A percentile compares a stretch with the other conserved stretches of the same genome.
These are phyloP conservation scores for Phalaenopsis hybrid DNA, from an alignment of 116 monocot genomes.

Conservation along the genomic window DNA sequence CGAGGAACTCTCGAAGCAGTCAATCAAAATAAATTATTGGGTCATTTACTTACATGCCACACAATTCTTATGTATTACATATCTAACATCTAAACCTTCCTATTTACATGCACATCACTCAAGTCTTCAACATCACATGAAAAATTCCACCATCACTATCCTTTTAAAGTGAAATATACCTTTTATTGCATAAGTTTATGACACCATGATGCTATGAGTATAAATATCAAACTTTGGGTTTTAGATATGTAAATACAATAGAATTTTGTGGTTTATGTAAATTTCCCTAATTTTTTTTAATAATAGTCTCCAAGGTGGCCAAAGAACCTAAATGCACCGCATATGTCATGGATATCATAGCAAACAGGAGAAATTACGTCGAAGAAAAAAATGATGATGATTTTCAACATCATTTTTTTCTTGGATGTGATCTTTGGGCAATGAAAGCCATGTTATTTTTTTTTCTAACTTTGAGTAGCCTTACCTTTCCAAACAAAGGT, in stretches of 20 bases:
- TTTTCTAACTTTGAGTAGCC: not conserved
- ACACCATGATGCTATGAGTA: too few relatives aligned
- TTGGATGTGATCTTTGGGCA: not conserved
- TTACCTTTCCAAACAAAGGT: not conserved
- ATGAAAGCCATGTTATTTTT: not conserved
- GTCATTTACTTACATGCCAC: too few relatives aligned
- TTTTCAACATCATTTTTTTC: not conserved
- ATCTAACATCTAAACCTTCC: too few relatives aligned
- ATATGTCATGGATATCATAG: not conserved
- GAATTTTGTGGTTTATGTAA: too few relatives aligned
- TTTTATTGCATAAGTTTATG: too few relatives aligned
- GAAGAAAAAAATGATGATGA: not conserved
- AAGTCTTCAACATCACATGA: too few relatives aligned
- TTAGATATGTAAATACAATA: too few relatives aligned
- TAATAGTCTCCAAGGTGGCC: not conserved
- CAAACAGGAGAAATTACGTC: not conserved
- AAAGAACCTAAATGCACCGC: not conserved
- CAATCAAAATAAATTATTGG: not conserved
- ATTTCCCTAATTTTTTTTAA: not conserved
- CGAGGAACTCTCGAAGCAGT: not conserved
- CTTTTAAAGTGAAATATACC: too few relatives aligned
- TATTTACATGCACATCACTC: too few relatives aligned
- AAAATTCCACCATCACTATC: too few relatives aligned
- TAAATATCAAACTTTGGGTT: too few relatives aligned
- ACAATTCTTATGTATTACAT: too few relatives aligned